These are phyloP conservation scores for Quercus engelmannii DNA, from an alignment of 306 rosid genomes.

Conservation along the genomic window DNA sequence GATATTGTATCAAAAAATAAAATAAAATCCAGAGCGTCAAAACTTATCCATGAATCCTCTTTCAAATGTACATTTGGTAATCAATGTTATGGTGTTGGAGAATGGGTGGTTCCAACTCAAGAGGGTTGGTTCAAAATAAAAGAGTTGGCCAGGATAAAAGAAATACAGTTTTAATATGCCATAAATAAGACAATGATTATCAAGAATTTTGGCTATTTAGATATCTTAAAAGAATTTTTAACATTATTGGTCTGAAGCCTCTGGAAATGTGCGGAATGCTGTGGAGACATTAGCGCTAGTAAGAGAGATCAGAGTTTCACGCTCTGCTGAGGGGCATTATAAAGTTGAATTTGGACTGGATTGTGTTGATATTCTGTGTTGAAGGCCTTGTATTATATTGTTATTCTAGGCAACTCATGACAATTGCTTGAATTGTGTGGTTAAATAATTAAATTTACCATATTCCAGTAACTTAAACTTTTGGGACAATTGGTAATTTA, in stretches of 20 bases:
- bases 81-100: background rate
- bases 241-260: background rate
- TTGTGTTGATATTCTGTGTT: background rate
- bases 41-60: background rate
- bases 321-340: background rate
- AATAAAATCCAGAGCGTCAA: background rate
- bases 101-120: background rate
- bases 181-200: background rate
- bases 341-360: background rate
- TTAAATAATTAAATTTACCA: too few species aligned
- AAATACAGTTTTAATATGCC: background rate
- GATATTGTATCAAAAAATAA: background rate
- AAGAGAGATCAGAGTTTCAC: background rate
- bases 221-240: background rate
- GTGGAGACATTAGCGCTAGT: background rate
- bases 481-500: too few species aligned
- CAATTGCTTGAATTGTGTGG: too few species aligned
- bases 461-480: too few species aligned
- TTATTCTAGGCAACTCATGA: background rate
- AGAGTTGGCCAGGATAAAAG: background rate
- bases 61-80: background rate
- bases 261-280: background rate
- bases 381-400: background rate
- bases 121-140: background rate
- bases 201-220: background rate